phyloP scores from a whole-genome alignment of 352 stramenopile genomes.

The Globisporangium alternatum region DNA sequence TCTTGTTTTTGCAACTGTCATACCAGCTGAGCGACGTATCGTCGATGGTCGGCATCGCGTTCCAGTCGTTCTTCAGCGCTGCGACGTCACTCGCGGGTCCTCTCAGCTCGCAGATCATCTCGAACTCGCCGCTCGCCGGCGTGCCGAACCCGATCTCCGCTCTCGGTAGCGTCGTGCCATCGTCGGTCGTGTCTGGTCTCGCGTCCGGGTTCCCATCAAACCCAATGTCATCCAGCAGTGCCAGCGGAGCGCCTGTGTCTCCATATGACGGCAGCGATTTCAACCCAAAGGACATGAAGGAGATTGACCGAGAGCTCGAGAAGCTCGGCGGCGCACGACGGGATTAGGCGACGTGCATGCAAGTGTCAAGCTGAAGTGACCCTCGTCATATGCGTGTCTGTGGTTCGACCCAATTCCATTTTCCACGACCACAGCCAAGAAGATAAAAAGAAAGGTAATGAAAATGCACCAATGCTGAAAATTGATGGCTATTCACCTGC shows the following conservation, averaged over 20 bases:
- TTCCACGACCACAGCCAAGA: background rate
- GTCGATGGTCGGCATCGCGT: constrained; percentile 73
- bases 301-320: constrained; percentile 70
- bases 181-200: constrained; percentile 44
- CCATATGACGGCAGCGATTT: constrained; percentile 31
- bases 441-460: background rate
- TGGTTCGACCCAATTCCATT: background rate
- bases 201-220: constrained; percentile 39
- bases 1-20: background rate
- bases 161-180: constrained; percentile 45
- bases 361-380: background rate
- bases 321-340: constrained; percentile 50
- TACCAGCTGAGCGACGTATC: constrained; percentile 63
- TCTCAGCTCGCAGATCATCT: constrained; percentile 59
- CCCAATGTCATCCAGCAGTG: constrained; percentile 23
- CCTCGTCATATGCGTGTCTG: background rate
- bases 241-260: constrained; percentile 7
- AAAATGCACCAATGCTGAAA: background rate
- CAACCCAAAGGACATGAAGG: constrained; percentile 55
- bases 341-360: constrained; percentile 20
- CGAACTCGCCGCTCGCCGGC: constrained; percentile 57
- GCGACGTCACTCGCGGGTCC: constrained; percentile 76
- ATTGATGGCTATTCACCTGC: background rate
- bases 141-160: constrained; percentile 80
- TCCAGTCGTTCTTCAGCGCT: constrained; percentile 76